phyloP scores from a whole-genome alignment of 768 basidiomycete species.

The Tephrocybe rancida region DNA sequence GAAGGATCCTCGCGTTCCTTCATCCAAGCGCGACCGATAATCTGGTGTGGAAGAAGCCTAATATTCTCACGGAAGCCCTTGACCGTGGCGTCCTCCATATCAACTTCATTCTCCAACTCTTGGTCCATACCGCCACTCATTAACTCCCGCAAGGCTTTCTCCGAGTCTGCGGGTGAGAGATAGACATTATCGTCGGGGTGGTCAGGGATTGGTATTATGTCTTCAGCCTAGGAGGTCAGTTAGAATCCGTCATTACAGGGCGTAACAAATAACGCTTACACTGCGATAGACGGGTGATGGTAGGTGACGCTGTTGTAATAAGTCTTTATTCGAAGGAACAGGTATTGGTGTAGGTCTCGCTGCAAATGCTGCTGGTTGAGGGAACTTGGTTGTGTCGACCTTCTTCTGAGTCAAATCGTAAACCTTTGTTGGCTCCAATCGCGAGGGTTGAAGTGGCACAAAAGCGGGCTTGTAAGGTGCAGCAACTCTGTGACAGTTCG shows the following conservation, averaged over 20 bases:
- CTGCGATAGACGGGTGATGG: constrained; percentile 1
- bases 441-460: constrained; percentile 10
- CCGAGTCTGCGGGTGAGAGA: constrained; percentile 59
- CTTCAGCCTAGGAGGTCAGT: constrained; percentile 12
- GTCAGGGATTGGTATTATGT: constrained; percentile 29
- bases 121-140: constrained; percentile 68
- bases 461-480: not conserved
- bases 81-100: constrained; percentile 70
- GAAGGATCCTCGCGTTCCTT: constrained; percentile 66
- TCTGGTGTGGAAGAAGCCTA: constrained; percentile 82
- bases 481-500: not conserved
- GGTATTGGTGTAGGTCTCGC: constrained; percentile 26
- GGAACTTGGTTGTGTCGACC: constrained; percentile 8
- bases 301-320: constrained; percentile 13
- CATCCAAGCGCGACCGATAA: constrained; percentile 90
- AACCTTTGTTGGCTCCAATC: constrained; percentile 5
- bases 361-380: constrained; percentile 15
- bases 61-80: constrained; percentile 77
- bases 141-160: constrained; percentile 77
- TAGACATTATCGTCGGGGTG: constrained; percentile 29
- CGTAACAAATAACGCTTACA: not conserved
- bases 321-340: constrained; percentile 36
- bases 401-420: constrained; percentile 12
- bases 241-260: not conserved
- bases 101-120: constrained; percentile 56